A percentile compares a stretch with the other conserved stretches of the same genome.
These are phyloP conservation scores for Suillus occidentalis DNA, from an alignment of 768 basidiomycete species.

Conservation along the genomic window DNA sequence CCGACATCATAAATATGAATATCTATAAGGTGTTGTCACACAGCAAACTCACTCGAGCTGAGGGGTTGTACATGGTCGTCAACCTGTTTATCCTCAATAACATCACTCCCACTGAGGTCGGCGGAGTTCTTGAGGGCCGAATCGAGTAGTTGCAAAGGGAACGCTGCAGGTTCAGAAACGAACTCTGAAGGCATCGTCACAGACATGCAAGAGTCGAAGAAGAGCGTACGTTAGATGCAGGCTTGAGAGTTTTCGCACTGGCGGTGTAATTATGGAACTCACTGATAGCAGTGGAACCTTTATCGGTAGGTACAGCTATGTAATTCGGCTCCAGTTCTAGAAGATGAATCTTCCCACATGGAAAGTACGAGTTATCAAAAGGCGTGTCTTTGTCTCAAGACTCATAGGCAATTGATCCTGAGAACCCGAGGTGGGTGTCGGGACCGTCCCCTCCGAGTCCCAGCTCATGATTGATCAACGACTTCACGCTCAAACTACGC, in stretches of 20 bases:
- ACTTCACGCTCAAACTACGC: too few relatives aligned
- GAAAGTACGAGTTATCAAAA: not conserved
- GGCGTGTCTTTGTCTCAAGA: too few relatives aligned
- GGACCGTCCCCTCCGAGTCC: too few relatives aligned
- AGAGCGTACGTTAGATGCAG: conserved; percentile 11
- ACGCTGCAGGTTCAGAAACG: conserved; percentile 14
- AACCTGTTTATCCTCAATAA: conserved; percentile 26
- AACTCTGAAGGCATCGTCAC: conserved; percentile 21
- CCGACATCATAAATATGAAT: not conserved
- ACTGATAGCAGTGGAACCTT: not conserved
- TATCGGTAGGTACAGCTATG: not conserved
- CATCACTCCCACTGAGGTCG: conserved; percentile 16
- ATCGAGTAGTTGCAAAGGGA: conserved; percentile 17
- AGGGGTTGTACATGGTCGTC: conserved; percentile 17
- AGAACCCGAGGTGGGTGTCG: not conserved
- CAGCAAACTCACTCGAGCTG: conserved; percentile 19
- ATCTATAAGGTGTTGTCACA: conserved; percentile 4
- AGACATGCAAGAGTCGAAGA: conserved; percentile 2
- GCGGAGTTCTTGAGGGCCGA: conserved; percentile 9
- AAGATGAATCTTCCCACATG: not conserved
- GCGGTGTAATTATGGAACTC: not conserved
- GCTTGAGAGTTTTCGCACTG: conserved; percentile 19
- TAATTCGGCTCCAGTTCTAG: not conserved
- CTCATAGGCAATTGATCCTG: not conserved
- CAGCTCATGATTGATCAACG: not conserved